A percentile compares a stretch with the other conserved stretches of the same genome.
Evolutionary conservation across 1,139 yeast species (phyloP).

Genomic region (Protomyces inundatus): DNA sequence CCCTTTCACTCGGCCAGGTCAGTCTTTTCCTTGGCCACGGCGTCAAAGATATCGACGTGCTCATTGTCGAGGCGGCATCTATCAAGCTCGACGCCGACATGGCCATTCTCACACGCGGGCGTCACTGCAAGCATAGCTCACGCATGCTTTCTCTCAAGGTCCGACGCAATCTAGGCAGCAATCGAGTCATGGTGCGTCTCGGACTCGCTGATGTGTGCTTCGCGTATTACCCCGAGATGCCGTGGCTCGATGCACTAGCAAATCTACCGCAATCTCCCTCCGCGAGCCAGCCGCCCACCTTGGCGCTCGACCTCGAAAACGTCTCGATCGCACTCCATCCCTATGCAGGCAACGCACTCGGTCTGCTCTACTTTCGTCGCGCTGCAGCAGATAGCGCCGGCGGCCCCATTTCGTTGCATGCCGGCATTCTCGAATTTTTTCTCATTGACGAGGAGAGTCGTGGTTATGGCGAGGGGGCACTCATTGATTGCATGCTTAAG

Average conservation of each 20-base stretch:
- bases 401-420: not conserved
- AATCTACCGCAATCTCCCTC: not conserved
- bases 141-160: constrained; percentile 3
- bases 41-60: constrained; percentile 8
- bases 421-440: constrained; percentile 29
- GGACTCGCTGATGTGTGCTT: constrained; percentile 1
- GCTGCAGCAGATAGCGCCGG: not conserved
- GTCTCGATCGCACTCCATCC: constrained; percentile 10
- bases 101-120: not conserved
- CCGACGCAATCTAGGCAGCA: not conserved
- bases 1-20: not conserved
- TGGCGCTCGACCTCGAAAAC: constrained; percentile 6
- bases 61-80: not conserved
- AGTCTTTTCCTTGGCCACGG: not conserved
- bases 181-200: not conserved
- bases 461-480: not conserved
- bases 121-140: not conserved
- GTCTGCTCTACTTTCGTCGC: constrained; percentile 5
- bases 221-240: constrained; percentile 9
- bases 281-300: not conserved
- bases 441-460: constrained; percentile 26
- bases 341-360: not conserved
- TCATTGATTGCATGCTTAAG: not conserved
- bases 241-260: constrained; percentile 6
- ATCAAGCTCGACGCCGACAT: not conserved